Evolutionary conservation across 225 moss, liverwort and hornwort species (phyloP).

Genomic region (Marchantia polymorpha): DNA sequence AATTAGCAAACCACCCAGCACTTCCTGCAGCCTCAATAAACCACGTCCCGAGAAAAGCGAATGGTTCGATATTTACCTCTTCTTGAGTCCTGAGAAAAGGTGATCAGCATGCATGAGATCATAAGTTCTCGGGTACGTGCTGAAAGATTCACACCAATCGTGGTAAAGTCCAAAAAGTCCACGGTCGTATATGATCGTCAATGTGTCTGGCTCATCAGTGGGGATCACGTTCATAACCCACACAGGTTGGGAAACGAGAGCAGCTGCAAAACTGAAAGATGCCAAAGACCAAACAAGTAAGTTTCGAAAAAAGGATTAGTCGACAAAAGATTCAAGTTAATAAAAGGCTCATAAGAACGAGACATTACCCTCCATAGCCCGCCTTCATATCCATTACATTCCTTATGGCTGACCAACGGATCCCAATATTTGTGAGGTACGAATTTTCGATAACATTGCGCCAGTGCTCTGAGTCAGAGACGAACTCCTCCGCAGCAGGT

Average conservation of each 20-base stretch:
- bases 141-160: conserved; percentile 91
- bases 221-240: conserved; percentile 85
- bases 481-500: conserved; percentile 70
- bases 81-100: conserved; percentile 54
- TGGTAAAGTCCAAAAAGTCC: conserved; percentile 86
- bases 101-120: conserved; percentile 78
- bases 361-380: conserved; percentile 75
- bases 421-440: conserved; percentile 47
- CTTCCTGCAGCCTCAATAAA: not conserved
- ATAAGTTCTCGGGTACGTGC: conserved; percentile 84
- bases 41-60: not conserved
- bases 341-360: not conserved
- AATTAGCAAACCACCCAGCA: not conserved
- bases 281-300: not conserved
- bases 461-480: conserved; percentile 65
- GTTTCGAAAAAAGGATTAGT: not conserved
- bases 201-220: conserved; percentile 70
- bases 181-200: conserved; percentile 73
- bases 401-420: conserved; percentile 58
- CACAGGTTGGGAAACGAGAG: conserved; percentile 44
- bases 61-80: conserved; percentile 38
- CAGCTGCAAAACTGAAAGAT: conserved; percentile 57
- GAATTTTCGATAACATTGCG: conserved; percentile 59
- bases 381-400: conserved; percentile 92
- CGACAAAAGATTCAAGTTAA: not conserved